phyloP scores from a whole-genome alignment of 2,329 filamentous ascomycete genomes.

The Lasiodiplodia citricola region DNA sequence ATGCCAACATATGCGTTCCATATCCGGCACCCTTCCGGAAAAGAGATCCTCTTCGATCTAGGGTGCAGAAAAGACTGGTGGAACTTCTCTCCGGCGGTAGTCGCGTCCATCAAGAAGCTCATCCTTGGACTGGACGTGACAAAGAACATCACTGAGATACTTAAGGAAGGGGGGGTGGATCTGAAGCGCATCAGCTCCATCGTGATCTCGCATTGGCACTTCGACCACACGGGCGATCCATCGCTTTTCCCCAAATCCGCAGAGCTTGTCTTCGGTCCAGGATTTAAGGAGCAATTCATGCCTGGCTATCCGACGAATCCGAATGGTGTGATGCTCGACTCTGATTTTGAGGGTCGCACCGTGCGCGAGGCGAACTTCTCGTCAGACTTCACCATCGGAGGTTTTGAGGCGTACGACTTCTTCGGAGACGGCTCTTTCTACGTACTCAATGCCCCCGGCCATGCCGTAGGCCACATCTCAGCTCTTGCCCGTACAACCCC shows the following conservation, averaged over 20 bases:
- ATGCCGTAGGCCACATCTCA: conserved; percentile 57
- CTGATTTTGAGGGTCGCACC: conserved; percentile 28
- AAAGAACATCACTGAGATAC: conserved; percentile 47
- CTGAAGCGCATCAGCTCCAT: conserved; percentile 32
- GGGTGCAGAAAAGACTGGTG: conserved; percentile 54
- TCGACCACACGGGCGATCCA: conserved; percentile 58
- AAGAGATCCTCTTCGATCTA: conserved; percentile 54
- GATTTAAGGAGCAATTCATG: conserved; percentile 50
- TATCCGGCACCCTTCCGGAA: conserved; percentile 52
- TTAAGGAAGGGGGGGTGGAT: conserved; percentile 30
- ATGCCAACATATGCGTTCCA: conserved; percentile 54
- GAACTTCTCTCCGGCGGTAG: conserved; percentile 35
- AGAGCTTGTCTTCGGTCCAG: conserved; percentile 57
- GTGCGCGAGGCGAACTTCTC: conserved; percentile 26
- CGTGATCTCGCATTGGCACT: conserved; percentile 39
- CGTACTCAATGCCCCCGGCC: conserved; percentile 60
- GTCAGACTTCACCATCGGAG: conserved; percentile 44
- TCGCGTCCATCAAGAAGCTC: conserved; percentile 3
- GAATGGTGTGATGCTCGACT: conserved; percentile 25
- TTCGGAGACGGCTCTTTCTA: conserved; percentile 64
- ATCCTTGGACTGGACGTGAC: conserved; percentile 34
- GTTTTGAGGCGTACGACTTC: conserved; percentile 58
- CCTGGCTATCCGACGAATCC: conserved; percentile 50
- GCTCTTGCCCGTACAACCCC: conserved; percentile 53
- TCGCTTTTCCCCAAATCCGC: conserved; percentile 52